Conservation (phyloP, 2,329 filamentous ascomycete species). For the Didymella pomorum region DNA sequence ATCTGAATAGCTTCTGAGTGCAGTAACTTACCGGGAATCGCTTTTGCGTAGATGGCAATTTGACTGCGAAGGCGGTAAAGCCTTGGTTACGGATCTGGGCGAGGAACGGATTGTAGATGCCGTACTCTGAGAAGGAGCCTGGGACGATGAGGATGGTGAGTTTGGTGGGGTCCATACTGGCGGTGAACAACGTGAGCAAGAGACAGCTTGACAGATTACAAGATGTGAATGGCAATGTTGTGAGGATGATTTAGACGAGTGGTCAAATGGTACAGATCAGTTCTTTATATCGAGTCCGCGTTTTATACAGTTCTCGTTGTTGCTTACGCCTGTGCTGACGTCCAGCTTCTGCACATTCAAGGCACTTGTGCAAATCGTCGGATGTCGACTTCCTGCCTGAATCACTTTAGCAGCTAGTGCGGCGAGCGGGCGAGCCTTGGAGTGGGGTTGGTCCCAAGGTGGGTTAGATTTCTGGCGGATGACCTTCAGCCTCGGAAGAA, state of each 20-base stretch:
- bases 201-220: not conserved
- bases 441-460: not conserved
- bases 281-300: not conserved
- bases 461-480: not conserved
- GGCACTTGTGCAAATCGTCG: not conserved
- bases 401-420: not conserved
- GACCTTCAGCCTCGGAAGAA: not conserved
- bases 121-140: conserved; percentile 29
- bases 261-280: no score
- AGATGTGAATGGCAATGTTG: not conserved
- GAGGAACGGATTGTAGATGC: conserved; percentile 23
- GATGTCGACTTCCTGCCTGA: not conserved
- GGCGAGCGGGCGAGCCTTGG: no score
- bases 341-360: conserved; percentile 2
- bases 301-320: not conserved
- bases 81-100: conserved; percentile 15
- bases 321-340: conserved; percentile 2
- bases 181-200: not conserved
- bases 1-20: no score
- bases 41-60: conserved; percentile 27
- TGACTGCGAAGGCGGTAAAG: conserved; percentile 24
- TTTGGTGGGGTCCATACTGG: conserved; percentile 8
- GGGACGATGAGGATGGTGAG: conserved; percentile 33
- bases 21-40: no score
- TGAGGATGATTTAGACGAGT: not conserved